Evolutionary conservation across 306 rosid genomes (phyloP).

Genomic region (Vigna reflexopilosa): DNA sequence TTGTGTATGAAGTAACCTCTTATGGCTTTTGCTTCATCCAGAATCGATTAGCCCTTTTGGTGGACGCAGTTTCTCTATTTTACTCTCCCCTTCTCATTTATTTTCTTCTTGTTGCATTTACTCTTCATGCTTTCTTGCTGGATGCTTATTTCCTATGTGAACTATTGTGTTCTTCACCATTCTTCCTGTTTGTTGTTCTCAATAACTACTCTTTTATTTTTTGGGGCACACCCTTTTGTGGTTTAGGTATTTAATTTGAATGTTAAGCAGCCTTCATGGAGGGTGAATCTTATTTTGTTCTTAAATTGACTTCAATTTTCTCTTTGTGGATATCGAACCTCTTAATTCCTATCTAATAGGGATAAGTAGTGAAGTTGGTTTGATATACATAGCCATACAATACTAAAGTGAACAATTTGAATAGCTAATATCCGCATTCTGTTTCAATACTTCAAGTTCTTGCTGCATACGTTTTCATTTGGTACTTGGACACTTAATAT

Average conservation of each 20-base stretch:
- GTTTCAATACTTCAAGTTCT: not conserved
- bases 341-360: not conserved
- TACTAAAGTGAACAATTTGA: not conserved
- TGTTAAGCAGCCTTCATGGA: not conserved
- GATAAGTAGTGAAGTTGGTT: not conserved
- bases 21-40: not conserved
- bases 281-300: not conserved
- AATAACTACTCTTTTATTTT: not conserved
- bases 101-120: not conserved
- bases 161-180: not conserved
- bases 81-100: not conserved
- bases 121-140: not conserved
- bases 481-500: not conserved
- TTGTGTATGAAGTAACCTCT: too few relatives aligned
- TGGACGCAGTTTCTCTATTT: not conserved
- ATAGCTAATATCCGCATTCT: not conserved
- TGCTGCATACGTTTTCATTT: not conserved
- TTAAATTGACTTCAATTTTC: not conserved
- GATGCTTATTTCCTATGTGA: not conserved
- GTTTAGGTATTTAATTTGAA: not conserved
- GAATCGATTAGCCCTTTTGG: not conserved
- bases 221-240: not conserved
- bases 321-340: too few relatives aligned
- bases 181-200: not conserved
- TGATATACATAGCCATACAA: too few relatives aligned